These are phyloP conservation scores for Geranium incanum DNA, from an alignment of 441 rosid genomes.

Conservation along the genomic window DNA sequence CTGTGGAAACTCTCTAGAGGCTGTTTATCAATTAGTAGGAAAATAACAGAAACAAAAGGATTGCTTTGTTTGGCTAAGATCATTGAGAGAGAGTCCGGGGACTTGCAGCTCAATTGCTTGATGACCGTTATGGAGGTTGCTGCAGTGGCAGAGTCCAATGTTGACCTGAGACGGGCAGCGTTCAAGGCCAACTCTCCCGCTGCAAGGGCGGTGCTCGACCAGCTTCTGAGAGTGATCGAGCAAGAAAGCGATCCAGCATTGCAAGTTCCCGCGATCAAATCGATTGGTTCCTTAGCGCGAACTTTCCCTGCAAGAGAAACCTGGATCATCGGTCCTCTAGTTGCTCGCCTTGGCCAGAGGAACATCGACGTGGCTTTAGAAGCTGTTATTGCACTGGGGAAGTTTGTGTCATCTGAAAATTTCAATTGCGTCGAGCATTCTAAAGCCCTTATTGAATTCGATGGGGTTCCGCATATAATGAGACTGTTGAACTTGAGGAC, in stretches of 20 bases:
- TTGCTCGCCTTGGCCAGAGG: constrained; percentile 32
- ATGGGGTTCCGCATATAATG: constrained; percentile 42
- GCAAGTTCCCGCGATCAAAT: constrained; percentile 41
- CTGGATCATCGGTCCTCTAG: constrained; percentile 43
- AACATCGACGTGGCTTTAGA: constrained; percentile 36
- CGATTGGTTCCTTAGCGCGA: constrained; percentile 55
- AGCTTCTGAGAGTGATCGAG: constrained; percentile 42
- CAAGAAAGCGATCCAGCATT: constrained; percentile 27
- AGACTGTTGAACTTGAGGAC: constrained; percentile 26
- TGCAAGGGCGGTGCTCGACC: constrained; percentile 58
- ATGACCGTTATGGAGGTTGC: constrained; percentile 53
- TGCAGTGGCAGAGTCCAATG: constrained; percentile 37
- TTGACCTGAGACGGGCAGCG: constrained; percentile 51
- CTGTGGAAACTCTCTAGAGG: constrained; percentile 38
- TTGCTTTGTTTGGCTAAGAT: constrained; percentile 50
- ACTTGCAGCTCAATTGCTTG: constrained; percentile 47
- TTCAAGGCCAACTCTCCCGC: constrained; percentile 57
- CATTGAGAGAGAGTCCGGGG: constrained; percentile 47
- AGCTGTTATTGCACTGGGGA: constrained; percentile 48
- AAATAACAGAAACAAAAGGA: constrained; percentile 52
- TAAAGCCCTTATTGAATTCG: constrained; percentile 42
- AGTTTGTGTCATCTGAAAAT: constrained; percentile 48
- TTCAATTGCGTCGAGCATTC: constrained; percentile 48
- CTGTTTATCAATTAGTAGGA: constrained; percentile 31
- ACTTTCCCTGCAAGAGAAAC: constrained; percentile 55